A percentile compares a stretch with the other conserved stretches of the same genome.
Evolutionary conservation across 768 basidiomycete species (phyloP).

Genomic region (Cytidiella melzeri): DNA sequence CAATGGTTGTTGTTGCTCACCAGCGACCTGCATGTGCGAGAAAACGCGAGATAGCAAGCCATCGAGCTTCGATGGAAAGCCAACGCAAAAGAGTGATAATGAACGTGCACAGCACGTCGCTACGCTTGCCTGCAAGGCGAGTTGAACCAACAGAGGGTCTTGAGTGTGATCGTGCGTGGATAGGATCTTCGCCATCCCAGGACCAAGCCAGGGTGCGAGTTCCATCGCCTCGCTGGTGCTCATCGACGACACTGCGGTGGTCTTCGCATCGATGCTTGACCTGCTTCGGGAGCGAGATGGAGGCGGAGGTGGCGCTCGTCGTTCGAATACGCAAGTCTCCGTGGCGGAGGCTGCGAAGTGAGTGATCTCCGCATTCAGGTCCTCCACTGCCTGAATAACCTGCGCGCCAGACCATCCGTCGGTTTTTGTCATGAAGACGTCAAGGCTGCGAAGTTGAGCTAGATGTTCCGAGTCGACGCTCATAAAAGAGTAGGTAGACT

Average conservation of each 20-base stretch:
- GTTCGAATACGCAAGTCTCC: conserved; percentile 42
- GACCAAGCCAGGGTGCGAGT: conserved; percentile 51
- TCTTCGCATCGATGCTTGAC: conserved; percentile 21
- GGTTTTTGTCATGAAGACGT: conserved; percentile 66
- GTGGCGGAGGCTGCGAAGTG: conserved; percentile 73
- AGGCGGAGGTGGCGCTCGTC: conserved; percentile 14
- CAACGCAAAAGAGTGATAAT: conserved; percentile 66
- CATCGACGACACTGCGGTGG: conserved; percentile 31
- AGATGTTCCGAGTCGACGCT: conserved; percentile 43
- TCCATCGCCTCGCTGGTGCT: conserved; percentile 51
- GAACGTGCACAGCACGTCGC: conserved; percentile 62
- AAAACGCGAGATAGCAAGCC: conserved; percentile 38
- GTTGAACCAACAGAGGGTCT: conserved; percentile 71
- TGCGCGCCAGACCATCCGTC: conserved; percentile 74
- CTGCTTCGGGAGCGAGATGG: conserved; percentile 1
- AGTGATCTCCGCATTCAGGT: conserved; percentile 76
- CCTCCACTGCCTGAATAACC: conserved; percentile 71
- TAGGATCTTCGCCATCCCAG: conserved; percentile 53
- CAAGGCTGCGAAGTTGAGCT: conserved; percentile 51
- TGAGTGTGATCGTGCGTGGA: conserved; percentile 62
- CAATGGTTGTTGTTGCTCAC: conserved; percentile 7
- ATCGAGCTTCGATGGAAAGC: conserved; percentile 66
- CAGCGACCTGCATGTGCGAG: conserved; percentile 20
- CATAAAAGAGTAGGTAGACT: conserved; percentile 12
- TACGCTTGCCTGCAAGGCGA: conserved; percentile 69